Base-by-base conservation (phyloP, 1,284 basidiomycete genomes). In the Macrocystidia cucumis region DNA sequence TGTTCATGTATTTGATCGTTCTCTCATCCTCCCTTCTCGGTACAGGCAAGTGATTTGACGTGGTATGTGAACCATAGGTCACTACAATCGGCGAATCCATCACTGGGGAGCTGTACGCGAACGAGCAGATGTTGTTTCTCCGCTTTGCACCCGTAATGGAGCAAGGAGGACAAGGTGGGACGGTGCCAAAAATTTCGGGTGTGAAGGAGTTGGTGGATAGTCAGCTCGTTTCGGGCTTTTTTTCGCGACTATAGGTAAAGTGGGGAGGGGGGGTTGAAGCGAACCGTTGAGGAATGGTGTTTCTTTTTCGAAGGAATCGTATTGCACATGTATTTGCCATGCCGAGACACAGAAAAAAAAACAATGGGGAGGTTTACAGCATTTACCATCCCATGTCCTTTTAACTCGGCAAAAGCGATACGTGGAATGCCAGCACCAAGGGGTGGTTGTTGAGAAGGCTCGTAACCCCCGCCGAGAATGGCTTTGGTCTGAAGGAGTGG, bases 141-240 rank as follows among this genome's bases (percentile, higher is more conserved):
- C 55, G 55, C 31, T 56, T 59, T 23, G 42, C 41, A 3, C 41
- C 52, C 4, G 44, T 50, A 7, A 31, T 32, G 4, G 33, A 35
- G 2, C n/a, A n/a, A n/a, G 38, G 40, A 12, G n/a, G n/a, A n/a
- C 40, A 38, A 6, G 47, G 44, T 1, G n/a, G n/a, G n/a, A n/a
- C n/a, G n/a, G 42, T 56, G 9, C 55, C 59, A 1, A 62, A 56
- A 37, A 60, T 65, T 18, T 39, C 41, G 4, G 43, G 46, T 12
- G 49, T 57, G 13, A 61, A 58, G 34, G 59, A 63, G 35, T 65
- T 57, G 41, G 52, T 62, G 8, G 60, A 63, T 39, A 57, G 55
- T 25, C 35, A 40, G 14, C 44, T 38, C 14, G 51, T 47, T 9
- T 23, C 39, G 29, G 45, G 49, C 13, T 63, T 59, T 39, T 61